Percentiles rank a stretch among this genome's conserved stretches.
These are phyloP conservation scores for Ophiostoma populinum DNA, from an alignment of 2,329 filamentous ascomycete genomes.

Conservation along the genomic window DNA sequence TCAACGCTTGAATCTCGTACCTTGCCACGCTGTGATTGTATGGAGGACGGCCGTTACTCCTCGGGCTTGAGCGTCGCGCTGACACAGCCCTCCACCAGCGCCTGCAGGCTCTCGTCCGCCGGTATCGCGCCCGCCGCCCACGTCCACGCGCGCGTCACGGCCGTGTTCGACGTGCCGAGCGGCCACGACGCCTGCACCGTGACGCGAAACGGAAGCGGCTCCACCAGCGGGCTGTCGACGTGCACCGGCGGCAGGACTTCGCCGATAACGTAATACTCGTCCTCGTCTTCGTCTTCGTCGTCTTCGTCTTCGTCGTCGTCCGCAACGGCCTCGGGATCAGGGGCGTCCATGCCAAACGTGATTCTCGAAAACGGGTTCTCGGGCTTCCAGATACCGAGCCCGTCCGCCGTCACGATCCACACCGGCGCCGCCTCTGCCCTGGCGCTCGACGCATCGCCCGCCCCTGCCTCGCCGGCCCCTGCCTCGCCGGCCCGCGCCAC, in stretches of 20 bases:
- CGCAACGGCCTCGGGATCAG: not conserved
- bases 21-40: too few relatives aligned
- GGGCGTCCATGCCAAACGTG: conserved; percentile 13
- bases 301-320: conserved; percentile 14
- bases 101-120: not conserved
- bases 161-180: not conserved
- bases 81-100: conserved; percentile 8
- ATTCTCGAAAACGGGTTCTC: conserved; percentile 16
- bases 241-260: conserved; percentile 21
- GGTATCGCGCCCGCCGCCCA: conserved; percentile 3
- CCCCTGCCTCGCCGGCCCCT: not conserved
- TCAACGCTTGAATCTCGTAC: too few relatives aligned
- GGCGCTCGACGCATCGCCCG: conserved; percentile 7
- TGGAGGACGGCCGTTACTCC: too few relatives aligned
- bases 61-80: conserved; percentile 6
- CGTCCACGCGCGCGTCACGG: conserved; percentile 6
- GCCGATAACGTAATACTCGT: conserved; percentile 18
- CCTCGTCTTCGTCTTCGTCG: conserved; percentile 12
- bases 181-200: conserved; percentile 11
- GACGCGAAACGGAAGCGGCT: conserved; percentile 7
- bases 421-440: too few relatives aligned
- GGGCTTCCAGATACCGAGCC: conserved; percentile 7
- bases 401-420: conserved; percentile 14
- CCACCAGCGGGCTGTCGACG: conserved; percentile 15
- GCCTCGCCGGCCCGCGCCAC: conserved; percentile 11